Evolutionary conservation across 345 rosid genomes (phyloP), one percentile per base, ranked within the genome.

Genomic region (Aegle marmelos): DNA sequence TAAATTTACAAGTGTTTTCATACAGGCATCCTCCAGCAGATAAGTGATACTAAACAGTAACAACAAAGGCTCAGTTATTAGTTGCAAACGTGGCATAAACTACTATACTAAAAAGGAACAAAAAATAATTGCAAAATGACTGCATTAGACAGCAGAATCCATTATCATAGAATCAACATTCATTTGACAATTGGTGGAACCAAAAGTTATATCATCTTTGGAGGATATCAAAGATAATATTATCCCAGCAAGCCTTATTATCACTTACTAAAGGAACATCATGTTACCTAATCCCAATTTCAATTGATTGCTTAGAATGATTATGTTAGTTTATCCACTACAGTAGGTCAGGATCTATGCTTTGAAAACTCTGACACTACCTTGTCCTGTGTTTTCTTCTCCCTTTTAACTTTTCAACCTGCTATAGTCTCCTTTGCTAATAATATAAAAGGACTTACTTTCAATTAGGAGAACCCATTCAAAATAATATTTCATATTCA

Each of bases 11-110:
- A 85, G 83, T 68, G 27, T 75, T 69, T 53, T 88, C 90, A 85
- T 82, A 86, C 79, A 85, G 86, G 67, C 91, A 88, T 50, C 91
- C 90, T 22, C 87, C 90, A 72, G 85, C 67, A 67, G 85, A 85
- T 67, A 85, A 76, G 86, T 86, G 79, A 78, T 79, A 86, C 85
- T 87, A 82, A 62, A 48, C 30, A 60, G 48, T 65, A 74, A 68
- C 79, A 73, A 70, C 50, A 56, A 5, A 76, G 30, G 60, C 39
- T 63, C 39, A 27, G 48, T 63, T 19, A 34, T 31, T 62, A 63
- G 11, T 28, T 30, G 39, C 33, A 39, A 28, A 30, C 17, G 22
- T 30, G 31, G 45, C 41, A 62, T 5, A 34, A 62, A 45, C 13
- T 45, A 48, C 22, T 62, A 45, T 6, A 62, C 64, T 22, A 33